These are phyloP conservation scores for Luzula sylvatica DNA, from an alignment of 176 grass and related monocot species.

Conservation along the genomic window DNA sequence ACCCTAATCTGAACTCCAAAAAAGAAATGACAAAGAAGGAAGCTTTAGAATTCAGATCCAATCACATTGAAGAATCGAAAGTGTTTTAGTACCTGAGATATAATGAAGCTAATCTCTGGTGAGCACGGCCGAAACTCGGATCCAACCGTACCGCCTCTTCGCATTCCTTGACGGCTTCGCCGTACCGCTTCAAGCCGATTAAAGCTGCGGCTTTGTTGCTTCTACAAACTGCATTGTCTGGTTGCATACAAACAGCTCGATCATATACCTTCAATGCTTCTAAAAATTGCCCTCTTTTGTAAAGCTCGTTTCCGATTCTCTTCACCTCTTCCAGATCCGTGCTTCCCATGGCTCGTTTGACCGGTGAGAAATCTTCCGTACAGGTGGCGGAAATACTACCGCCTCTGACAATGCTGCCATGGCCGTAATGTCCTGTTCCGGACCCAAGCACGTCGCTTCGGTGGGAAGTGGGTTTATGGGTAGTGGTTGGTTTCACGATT, in stretches of 20 bases:
- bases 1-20: conserved; percentile 55
- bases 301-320: conserved; percentile 72
- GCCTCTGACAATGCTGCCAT: conserved; percentile 73
- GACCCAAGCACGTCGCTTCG: conserved; percentile 67
- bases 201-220: conserved; percentile 91
- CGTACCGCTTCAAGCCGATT: conserved; percentile 54
- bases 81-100: conserved; percentile 42
- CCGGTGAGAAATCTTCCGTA: conserved; percentile 32
- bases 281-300: conserved; percentile 61
- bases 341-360: conserved; percentile 44
- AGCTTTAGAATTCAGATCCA: background rate
- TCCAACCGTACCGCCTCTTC: conserved; percentile 76
- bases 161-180: conserved; percentile 78
- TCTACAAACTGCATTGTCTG: conserved; percentile 66
- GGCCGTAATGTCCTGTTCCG: conserved; percentile 80
- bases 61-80: conserved; percentile 10
- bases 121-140: conserved; percentile 63
- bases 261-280: conserved; percentile 80
- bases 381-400: conserved; percentile 14
- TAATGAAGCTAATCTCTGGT: conserved; percentile 71
- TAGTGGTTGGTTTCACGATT: conserved; percentile 37
- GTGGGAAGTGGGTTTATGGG: conserved; percentile 21
- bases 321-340: conserved; percentile 88
- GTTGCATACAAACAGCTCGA: conserved; percentile 61
- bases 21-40: conserved; percentile 7